Evolutionary conservation across 352 stramenopile species (phyloP).

Genomic region (Globisporangium camurandrum): DNA sequence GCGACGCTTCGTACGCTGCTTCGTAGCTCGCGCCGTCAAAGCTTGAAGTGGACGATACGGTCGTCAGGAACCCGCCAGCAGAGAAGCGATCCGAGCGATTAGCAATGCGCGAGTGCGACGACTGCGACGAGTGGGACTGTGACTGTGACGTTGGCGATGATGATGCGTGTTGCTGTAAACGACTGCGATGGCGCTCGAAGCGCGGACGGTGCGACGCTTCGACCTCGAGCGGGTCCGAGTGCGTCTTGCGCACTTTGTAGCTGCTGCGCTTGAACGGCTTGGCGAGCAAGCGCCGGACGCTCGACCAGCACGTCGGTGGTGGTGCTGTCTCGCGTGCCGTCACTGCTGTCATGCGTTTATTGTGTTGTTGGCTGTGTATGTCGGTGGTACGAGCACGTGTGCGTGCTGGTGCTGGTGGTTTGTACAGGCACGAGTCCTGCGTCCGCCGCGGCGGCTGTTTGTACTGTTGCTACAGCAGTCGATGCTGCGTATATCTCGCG

Average conservation of each 20-base stretch:
- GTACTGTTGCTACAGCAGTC: too few relatives aligned
- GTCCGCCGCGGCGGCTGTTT: too few relatives aligned
- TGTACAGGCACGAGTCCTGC: too few relatives aligned
- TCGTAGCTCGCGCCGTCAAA: slow-evolving; percentile 24
- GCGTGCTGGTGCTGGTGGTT: too few relatives aligned
- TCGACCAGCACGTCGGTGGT: slow-evolving; percentile 7
- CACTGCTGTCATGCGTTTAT: not conserved
- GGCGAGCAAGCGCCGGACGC: slow-evolving; percentile 4
- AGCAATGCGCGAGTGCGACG: slow-evolving; percentile 4
- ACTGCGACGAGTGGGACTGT: slow-evolving; percentile 8
- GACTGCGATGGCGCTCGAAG: slow-evolving; percentile 4
- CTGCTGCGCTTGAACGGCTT: slow-evolving; percentile 15
- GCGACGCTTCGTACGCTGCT: slow-evolving; percentile 20
- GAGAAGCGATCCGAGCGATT: slow-evolving; percentile 11
- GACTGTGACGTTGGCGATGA: slow-evolving; percentile 10
- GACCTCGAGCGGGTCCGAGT: slow-evolving; percentile 14
- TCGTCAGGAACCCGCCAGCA: slow-evolving; percentile 7
- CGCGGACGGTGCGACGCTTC: slow-evolving; percentile 12
- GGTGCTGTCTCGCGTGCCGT: not conserved
- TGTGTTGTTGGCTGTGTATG: not conserved
- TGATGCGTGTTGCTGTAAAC: not conserved
- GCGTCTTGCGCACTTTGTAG: slow-evolving; percentile 18
- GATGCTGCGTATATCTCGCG: too few relatives aligned
- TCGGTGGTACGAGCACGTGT: not conserved
- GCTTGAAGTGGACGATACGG: slow-evolving; percentile 13